A percentile compares a stretch with the other conserved stretches of the same genome.
Conservation (phyloP, 202 grass and related monocot genomes). For the Panicum hallii region DNA sequence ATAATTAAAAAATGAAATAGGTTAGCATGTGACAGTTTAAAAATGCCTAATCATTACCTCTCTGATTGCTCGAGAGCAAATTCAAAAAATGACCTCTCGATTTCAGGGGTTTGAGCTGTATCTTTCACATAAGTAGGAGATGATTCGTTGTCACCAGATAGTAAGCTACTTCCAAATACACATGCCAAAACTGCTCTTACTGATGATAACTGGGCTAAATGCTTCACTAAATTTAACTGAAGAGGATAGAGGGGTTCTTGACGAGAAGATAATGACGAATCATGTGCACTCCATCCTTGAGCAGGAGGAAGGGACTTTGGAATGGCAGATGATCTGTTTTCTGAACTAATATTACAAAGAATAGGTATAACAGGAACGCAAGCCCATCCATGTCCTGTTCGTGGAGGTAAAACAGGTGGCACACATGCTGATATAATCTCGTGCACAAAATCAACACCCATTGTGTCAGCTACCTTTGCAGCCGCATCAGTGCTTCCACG, state of each 20-base stretch:
- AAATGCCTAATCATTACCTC: slow-evolving; percentile 62
- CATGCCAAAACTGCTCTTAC: slow-evolving; percentile 96
- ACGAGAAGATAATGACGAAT: slow-evolving; percentile 50
- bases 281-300: slow-evolving; percentile 55
- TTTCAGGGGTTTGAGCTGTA: slow-evolving; percentile 63
- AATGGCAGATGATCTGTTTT: slow-evolving; percentile 48
- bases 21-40: slow-evolving; percentile 34
- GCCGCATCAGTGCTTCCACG: slow-evolving; percentile 88
- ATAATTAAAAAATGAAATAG: slow-evolving; percentile 37
- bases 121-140: slow-evolving; percentile 58
- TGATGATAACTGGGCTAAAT: slow-evolving; percentile 81
- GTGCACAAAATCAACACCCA: slow-evolving; percentile 94
- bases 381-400: slow-evolving; percentile 91
- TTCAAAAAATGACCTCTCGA: slow-evolving; percentile 88
- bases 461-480: slow-evolving; percentile 87
- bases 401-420: slow-evolving; percentile 91
- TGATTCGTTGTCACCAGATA: slow-evolving; percentile 74
- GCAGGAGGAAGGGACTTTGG: slow-evolving; percentile 44
- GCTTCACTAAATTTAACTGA: slow-evolving; percentile 83
- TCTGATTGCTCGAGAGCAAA: slow-evolving; percentile 98
- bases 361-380: slow-evolving; percentile 81
- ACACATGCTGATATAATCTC: slow-evolving; percentile 94
- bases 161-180: slow-evolving; percentile 89
- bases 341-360: slow-evolving; percentile 53
- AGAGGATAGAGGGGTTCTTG: slow-evolving; percentile 85